Percentiles rank a stretch among this genome's conserved stretches.
Conservation (phyloP, 345 rosid species). For the Lenwebbia sp. region DNA sequence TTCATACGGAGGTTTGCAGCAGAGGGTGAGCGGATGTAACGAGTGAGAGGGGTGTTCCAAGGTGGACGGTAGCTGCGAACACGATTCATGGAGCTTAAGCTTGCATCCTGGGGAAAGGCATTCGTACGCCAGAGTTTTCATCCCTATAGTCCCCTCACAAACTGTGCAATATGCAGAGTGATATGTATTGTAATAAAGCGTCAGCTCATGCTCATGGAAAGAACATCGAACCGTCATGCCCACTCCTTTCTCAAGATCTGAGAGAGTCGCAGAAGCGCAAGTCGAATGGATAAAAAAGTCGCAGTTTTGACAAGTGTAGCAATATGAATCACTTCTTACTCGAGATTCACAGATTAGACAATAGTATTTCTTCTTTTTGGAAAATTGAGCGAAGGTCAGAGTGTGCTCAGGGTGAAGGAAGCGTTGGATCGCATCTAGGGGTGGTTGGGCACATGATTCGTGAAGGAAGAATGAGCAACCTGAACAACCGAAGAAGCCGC, state of each 20-base stretch:
- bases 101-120: accelerated
- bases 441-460: neutral
- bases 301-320: neutral
- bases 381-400: neutral
- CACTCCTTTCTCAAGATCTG: neutral
- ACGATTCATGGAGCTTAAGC: neutral
- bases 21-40: neutral
- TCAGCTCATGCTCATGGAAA: neutral
- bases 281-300: neutral
- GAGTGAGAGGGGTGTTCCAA: neutral
- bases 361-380: accelerated
- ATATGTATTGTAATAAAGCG: no score
- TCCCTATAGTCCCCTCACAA: accelerated
- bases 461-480: neutral
- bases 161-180: neutral
- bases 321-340: accelerated
- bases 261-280: neutral
- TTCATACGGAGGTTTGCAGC: accelerated
- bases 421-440: accelerated
- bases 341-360: neutral
- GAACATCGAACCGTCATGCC: neutral
- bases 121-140: accelerated
- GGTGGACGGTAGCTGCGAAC: neutral
- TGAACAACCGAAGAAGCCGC: neutral
- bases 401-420: neutral